Base-by-base conservation (phyloP, 78 protist genomes). In the Dictyostelium brefeldianum region DNA sequence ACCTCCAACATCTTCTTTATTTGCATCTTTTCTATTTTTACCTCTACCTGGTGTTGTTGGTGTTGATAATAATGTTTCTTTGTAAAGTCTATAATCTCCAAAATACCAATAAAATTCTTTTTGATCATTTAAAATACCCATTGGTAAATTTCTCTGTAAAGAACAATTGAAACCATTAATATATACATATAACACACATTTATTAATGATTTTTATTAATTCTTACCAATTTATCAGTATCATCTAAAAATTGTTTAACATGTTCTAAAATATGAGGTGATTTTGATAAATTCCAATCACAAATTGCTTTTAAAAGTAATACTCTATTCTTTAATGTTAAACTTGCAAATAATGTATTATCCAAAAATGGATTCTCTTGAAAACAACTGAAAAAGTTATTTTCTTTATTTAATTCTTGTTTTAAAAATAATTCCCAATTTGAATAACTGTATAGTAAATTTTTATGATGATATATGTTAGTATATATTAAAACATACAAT, bases 31-130 rank as follows among this genome's bases (percentile, higher is more conserved):
- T 70, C 48, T 69, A 5, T 17, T 47, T 36, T 75, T 22, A 71
- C 46, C 56, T 8, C 8, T 4, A 15, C 14, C 46, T 27, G 48
- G 74, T 22, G 20, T 47, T 67, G 80, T 50, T 27, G 56, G 9
- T 25, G 83, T 78, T 22, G 20, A 17, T 67, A 71, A 27, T 27
- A 78, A 14, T 25, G 83, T 78, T 46, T 84, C 91, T 84, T 64
- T 84, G 25, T 84, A 84, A 11, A 84, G 47, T 84, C 81, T 70
- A 51, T 31, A 14, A 20, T 84, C 91, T 50, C 81, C 91, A 73
- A 84, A 84, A 46, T 59, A 84, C 81, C 82, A 84, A 57, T 57
- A 74, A 25, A 20, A 27, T 29, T 31, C 69, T 48, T 69, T 69
- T 43, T 54, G 73, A 65, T 65, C 22, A 71, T 84, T 59, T 5